Evolutionary conservation across 805 yeast species (phyloP).

Genomic region (Diddensiella santjacobensis): DNA sequence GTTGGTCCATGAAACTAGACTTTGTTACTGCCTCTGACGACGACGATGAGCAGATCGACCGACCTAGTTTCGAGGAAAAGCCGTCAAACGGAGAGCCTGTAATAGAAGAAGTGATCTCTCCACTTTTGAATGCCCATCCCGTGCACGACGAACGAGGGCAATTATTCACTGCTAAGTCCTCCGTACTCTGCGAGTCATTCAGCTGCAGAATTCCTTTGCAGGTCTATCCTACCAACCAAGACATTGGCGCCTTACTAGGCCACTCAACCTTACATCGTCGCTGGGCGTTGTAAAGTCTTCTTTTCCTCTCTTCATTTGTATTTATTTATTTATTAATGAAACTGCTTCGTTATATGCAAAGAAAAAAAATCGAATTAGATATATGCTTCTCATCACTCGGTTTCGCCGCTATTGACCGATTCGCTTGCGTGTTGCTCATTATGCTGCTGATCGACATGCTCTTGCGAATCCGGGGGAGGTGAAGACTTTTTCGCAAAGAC

Average conservation of each 20-base stretch:
- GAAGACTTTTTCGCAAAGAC: conserved; percentile 1
- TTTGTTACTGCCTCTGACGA: conserved; percentile 26
- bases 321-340: too few relatives aligned
- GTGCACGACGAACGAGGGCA: conserved; percentile 2
- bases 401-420: too few relatives aligned
- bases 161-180: conserved; percentile 17
- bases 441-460: background rate
- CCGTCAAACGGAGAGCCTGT: background rate
- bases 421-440: background rate
- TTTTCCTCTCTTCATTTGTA: background rate
- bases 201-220: conserved; percentile 44
- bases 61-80: background rate
- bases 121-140: background rate
- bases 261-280: conserved; percentile 14
- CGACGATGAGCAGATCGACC: background rate
- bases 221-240: conserved; percentile 44
- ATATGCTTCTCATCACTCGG: too few relatives aligned
- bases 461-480: background rate
- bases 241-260: conserved; percentile 45
- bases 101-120: background rate
- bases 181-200: conserved; percentile 29
- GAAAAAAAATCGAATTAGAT: too few relatives aligned
- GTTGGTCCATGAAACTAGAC: conserved; percentile 33
- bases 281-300: conserved; percentile 11
- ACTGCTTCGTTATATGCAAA: too few relatives aligned